These are phyloP conservation scores for Fraxinus xanthoxyloides DNA, from an alignment of 305 asterid genomes.

Conservation along the genomic window DNA sequence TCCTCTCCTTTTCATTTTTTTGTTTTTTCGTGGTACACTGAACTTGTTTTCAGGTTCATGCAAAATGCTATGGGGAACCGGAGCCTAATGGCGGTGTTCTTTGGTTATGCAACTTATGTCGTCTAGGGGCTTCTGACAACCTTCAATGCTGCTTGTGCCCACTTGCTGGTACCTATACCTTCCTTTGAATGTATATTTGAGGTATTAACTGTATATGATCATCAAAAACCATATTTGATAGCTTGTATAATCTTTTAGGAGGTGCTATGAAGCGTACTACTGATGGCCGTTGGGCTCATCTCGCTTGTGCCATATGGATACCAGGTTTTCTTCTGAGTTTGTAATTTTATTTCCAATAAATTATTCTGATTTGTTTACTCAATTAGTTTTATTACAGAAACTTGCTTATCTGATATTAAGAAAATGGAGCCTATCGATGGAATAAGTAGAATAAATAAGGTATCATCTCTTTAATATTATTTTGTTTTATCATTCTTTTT, in stretches of 20 bases:
- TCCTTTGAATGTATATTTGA: conserved; percentile 17
- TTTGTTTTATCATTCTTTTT: conserved; percentile 1
- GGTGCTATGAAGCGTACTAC: conserved; percentile 99
- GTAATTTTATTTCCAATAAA: conserved; percentile 8
- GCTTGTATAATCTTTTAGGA: conserved; percentile 50
- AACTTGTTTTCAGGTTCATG: conserved; percentile 77
- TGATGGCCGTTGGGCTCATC: conserved; percentile 99
- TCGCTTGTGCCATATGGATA: conserved; percentile 99
- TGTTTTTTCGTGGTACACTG: background rate
- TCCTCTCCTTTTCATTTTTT: background rate
- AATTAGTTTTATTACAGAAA: conserved; percentile 55
- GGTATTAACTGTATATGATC: conserved; percentile 19
- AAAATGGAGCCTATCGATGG: conserved; percentile 99
- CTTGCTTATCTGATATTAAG: conserved; percentile 84
- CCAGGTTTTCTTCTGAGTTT: conserved; percentile 59
- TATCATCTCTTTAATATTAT: conserved; percentile 36
- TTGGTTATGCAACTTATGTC: conserved; percentile 98
- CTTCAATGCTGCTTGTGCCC: conserved; percentile 95
- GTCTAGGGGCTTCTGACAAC: conserved; percentile 83
- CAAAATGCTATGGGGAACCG: conserved; percentile 92
- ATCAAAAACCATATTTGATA: conserved; percentile 19
- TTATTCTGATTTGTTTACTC: conserved; percentile 13
- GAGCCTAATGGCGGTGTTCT: conserved; percentile 82
- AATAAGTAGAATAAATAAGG: conserved; percentile 76
- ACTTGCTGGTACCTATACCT: conserved; percentile 57